phyloP scores from a whole-genome alignment of 2,329 filamentous ascomycete genomes.

The Colletotrichum agaves region DNA sequence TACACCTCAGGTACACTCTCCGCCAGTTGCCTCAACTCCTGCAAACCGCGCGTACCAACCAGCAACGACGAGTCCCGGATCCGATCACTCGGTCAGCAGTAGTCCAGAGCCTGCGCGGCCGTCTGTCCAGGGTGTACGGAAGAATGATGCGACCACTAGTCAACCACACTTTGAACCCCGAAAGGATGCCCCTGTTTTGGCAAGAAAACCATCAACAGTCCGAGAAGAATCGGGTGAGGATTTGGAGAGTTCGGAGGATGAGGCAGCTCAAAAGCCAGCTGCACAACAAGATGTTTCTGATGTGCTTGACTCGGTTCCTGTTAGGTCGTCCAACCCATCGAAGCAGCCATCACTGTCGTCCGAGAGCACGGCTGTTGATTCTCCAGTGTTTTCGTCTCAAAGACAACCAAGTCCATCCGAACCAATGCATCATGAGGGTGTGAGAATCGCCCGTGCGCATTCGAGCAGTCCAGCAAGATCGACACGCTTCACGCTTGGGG shows the following conservation, averaged over 20 bases:
- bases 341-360: slow-evolving; percentile 32
- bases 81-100: background rate
- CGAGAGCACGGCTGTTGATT: slow-evolving; percentile 28
- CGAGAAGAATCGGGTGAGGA: slow-evolving; percentile 59
- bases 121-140: slow-evolving; percentile 14
- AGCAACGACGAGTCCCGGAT: background rate
- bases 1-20: background rate
- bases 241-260: slow-evolving; percentile 39
- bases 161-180: slow-evolving; percentile 15
- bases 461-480: slow-evolving; percentile 74
- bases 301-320: slow-evolving; percentile 49
- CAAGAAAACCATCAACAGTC: slow-evolving; percentile 57
- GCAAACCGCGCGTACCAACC: background rate
- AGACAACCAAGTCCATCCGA: slow-evolving; percentile 19
- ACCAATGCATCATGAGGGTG: slow-evolving; percentile 32
- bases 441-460: slow-evolving; percentile 49
- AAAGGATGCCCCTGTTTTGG: slow-evolving; percentile 35
- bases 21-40: background rate
- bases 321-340: slow-evolving; percentile 40
- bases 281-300: slow-evolving; percentile 34
- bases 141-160: slow-evolving; percentile 21
- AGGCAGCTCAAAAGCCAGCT: slow-evolving; percentile 20
- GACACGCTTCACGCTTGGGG: slow-evolving; percentile 72
- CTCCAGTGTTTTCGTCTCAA: slow-evolving; percentile 20
- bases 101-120: slow-evolving; percentile 1